Conservation (phyloP, 352 stramenopile species). For the Pseudoperonospora humuli region DNA sequence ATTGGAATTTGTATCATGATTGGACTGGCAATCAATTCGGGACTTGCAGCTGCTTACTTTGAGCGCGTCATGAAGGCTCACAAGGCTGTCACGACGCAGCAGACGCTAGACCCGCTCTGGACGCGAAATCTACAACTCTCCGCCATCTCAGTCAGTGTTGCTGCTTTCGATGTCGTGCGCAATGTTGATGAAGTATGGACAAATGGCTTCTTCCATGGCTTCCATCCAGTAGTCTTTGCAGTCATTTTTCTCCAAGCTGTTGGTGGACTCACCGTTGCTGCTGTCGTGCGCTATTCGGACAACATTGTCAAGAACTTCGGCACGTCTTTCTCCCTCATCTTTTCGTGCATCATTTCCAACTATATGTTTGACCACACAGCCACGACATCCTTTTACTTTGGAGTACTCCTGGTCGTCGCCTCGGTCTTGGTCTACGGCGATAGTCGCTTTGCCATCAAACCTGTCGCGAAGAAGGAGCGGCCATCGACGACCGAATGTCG, state of each 20-base stretch:
- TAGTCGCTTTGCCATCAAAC: conserved; percentile 60
- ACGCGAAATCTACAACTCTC: conserved; percentile 80
- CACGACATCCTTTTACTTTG: conserved; percentile 64
- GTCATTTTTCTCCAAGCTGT: conserved; percentile 81
- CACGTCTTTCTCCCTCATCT: conserved; percentile 82
- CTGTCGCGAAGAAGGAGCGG: conserved; percentile 21
- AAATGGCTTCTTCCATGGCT: conserved; percentile 76
- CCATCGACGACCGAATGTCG: conserved; percentile 24
- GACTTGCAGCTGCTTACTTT: conserved; percentile 81
- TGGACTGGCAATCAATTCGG: conserved; percentile 76
- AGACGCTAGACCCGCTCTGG: conserved; percentile 82
- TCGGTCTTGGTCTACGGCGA: conserved; percentile 85
- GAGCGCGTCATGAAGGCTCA: conserved; percentile 85
- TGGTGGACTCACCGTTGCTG: conserved; percentile 76
- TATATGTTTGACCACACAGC: conserved; percentile 80
- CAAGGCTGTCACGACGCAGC: conserved; percentile 59
- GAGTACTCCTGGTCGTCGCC: conserved; percentile 64
- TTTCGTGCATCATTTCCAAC: conserved; percentile 86
- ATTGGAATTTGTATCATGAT: conserved; percentile 77
- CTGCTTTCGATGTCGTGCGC: conserved; percentile 59
- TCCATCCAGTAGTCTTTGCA: conserved; percentile 60
- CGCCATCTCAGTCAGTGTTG: conserved; percentile 71
- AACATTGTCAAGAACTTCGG: conserved; percentile 89
- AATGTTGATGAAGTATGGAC: conserved; percentile 50
- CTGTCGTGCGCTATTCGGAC: conserved; percentile 84